Conservation (phyloP, 495 filamentous ascomycete species). For the Amphirosellinia nigrospora region DNA sequence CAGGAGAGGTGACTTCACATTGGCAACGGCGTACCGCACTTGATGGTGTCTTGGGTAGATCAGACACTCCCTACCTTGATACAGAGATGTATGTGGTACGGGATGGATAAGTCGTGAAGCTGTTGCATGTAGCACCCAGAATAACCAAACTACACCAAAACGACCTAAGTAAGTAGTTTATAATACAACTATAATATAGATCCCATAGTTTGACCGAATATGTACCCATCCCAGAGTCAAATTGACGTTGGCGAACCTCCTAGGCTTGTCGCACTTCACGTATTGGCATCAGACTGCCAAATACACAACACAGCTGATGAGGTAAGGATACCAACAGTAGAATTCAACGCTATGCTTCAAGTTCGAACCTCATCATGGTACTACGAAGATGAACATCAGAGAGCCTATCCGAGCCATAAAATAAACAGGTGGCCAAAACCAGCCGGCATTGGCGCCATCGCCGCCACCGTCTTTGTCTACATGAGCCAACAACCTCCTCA, state of each 20-base stretch:
- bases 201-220: neutral
- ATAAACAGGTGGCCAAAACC: neutral
- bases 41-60: neutral
- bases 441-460: neutral
- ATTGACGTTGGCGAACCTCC: neutral
- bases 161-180: neutral
- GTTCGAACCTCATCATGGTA: neutral
- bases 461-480: neutral
- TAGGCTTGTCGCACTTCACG: neutral
- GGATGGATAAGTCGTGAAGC: neutral
- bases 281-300: neutral
- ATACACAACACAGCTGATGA: neutral
- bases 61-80: neutral
- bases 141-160: neutral
- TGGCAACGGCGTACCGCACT: neutral
- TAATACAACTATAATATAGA: neutral
- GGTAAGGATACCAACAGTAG: neutral
- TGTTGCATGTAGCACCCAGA: neutral
- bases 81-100: neutral
- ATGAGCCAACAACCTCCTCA: neutral
- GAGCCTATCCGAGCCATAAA: neutral
- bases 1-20: neutral
- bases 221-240: neutral
- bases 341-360: constrained; percentile 37
- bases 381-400: neutral